phyloP scores from a whole-genome alignment of 73 alveolate species.

The Tetrahymena thermophila region DNA sequence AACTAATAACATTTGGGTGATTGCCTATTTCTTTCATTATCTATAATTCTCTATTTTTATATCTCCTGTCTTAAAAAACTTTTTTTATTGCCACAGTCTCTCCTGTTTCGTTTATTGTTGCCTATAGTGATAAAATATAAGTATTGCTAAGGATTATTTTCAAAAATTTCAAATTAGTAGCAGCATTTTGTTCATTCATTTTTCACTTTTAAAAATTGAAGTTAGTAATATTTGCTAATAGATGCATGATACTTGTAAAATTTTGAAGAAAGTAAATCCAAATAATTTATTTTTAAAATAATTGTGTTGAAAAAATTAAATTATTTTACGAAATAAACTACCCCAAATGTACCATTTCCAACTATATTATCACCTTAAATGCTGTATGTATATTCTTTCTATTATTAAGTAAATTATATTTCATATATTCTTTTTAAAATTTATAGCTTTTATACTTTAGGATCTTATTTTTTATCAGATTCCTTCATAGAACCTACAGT shows the following conservation, averaged over 20 bases:
- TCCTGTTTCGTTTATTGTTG: constrained; percentile 74
- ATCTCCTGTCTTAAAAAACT: constrained; percentile 81
- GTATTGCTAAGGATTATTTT: background rate
- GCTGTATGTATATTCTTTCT: background rate
- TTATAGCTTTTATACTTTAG: background rate
- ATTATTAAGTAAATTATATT: background rate
- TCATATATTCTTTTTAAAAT: background rate
- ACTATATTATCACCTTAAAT: constrained; percentile 14
- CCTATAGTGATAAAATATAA: constrained; percentile 1
- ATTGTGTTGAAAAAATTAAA: background rate
- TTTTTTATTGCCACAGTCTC: constrained; percentile 82
- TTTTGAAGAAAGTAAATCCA: background rate
- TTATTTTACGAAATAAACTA: constrained; percentile 23
- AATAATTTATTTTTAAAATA: background rate
- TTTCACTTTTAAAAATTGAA: too few relatives aligned
- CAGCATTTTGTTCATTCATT: too few relatives aligned
- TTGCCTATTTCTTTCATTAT: constrained; percentile 73
- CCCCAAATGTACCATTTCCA: constrained; percentile 43
- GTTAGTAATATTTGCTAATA: too few relatives aligned
- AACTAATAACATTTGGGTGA: constrained; percentile 77
- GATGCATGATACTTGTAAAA: too few relatives aligned
- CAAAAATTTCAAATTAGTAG: too few relatives aligned
- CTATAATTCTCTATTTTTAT: constrained; percentile 83
- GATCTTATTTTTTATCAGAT: background rate
- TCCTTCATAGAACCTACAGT: background rate